A percentile compares a stretch with the other conserved stretches of the same genome.
Conservation (phyloP, 768 basidiomycete species). For the Panus rudis region DNA sequence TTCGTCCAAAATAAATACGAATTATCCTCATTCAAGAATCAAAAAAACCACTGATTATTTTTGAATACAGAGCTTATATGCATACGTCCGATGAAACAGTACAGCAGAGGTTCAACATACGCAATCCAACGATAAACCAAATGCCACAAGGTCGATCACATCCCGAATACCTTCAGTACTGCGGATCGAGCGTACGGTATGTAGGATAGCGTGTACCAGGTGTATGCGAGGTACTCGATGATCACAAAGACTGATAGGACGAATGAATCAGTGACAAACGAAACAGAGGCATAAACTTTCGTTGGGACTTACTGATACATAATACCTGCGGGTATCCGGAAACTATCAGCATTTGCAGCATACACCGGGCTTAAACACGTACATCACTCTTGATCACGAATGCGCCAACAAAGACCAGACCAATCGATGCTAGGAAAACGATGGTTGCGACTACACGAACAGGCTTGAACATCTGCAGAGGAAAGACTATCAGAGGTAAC, state of each 20-base stretch:
- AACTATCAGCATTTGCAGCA: background rate
- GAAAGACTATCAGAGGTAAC: background rate
- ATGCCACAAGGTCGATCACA: constrained; percentile 21
- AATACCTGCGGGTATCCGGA: constrained; percentile 40
- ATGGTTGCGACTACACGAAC: constrained; percentile 79
- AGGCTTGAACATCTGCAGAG: constrained; percentile 85
- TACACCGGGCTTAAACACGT: constrained; percentile 18
- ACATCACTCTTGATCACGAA: constrained; percentile 70
- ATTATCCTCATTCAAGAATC: too few relatives aligned
- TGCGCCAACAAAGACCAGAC: constrained; percentile 77
- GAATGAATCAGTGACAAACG: background rate
- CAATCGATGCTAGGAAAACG: constrained; percentile 72
- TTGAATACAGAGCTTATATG: background rate
- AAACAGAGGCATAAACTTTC: background rate
- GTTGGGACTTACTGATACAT: constrained; percentile 49
- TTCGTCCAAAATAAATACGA: too few relatives aligned
- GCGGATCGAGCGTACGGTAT: constrained; percentile 86
- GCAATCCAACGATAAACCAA: too few relatives aligned
- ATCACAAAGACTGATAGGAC: constrained; percentile 70
- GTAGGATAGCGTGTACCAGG: constrained; percentile 84
- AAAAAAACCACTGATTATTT: too few relatives aligned
- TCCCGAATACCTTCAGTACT: constrained; percentile 56
- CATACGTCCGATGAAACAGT: background rate
- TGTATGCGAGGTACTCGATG: constrained; percentile 85
- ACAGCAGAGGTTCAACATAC: too few relatives aligned